phyloP scores from a whole-genome alignment of 1,284 basidiomycete species.

The Malassezia yamatoensis region DNA sequence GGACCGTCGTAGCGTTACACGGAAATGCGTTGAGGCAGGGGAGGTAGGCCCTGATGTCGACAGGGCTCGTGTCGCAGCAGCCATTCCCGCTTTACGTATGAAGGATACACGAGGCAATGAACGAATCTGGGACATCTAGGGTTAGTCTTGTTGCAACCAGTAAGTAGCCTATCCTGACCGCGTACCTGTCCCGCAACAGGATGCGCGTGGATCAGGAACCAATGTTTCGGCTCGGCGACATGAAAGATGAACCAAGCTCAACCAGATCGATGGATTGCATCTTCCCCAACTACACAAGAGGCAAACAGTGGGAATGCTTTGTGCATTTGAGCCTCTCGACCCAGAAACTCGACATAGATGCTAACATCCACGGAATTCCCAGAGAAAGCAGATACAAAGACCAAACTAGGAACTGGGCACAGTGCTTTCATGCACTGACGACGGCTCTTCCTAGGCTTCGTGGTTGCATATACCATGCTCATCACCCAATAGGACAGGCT shows the following conservation, averaged over 20 bases:
- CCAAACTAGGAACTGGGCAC: slow-evolving; percentile 2
- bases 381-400: slow-evolving; percentile 13
- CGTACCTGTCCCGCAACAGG: neutral
- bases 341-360: slow-evolving; percentile 13
- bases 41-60: neutral
- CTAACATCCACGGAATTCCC: slow-evolving; percentile 9
- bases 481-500: slow-evolving; percentile 21
- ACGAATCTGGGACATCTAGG: neutral
- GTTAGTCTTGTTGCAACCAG: neutral
- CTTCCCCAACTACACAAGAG: neutral
- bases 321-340: slow-evolving; percentile 10
- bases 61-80: too few relatives aligned
- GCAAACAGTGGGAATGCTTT: too few relatives aligned
- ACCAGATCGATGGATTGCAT: slow-evolving; percentile 2
- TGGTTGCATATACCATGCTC: slow-evolving; percentile 41
- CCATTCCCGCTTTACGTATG: too few relatives aligned
- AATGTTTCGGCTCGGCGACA: slow-evolving; percentile 13
- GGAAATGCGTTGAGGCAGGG: slow-evolving; percentile 59
- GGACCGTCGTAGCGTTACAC: slow-evolving; percentile 71
- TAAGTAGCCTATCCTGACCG: neutral
- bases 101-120: neutral
- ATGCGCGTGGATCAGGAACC: slow-evolving; percentile 15
- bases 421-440: slow-evolving; percentile 28
- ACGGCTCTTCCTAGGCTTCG: slow-evolving; percentile 48
- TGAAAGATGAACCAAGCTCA: slow-evolving; percentile 1